Evolutionary conservation across 2,329 filamentous ascomycete genomes (phyloP).

Genomic region (Phaeosphaeriaceae sp.): DNA sequence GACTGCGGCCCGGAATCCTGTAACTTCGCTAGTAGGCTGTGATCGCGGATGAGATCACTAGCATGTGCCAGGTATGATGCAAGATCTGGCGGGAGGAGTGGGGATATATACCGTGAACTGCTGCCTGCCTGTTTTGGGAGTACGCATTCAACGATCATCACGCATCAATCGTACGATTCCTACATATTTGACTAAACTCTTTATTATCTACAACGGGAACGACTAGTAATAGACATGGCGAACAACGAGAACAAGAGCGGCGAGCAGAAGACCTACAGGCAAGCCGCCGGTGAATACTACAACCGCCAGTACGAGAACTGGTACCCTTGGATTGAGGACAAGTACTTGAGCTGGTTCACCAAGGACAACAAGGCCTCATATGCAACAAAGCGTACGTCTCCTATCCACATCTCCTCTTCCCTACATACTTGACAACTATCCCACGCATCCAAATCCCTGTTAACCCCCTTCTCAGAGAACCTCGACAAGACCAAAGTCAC

Average conservation of each 20-base stretch:
- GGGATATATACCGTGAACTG: constrained; percentile 8
- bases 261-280: constrained; percentile 39
- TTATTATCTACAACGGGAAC: neutral
- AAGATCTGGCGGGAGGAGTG: constrained; percentile 1
- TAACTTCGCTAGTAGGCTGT: constrained; percentile 5
- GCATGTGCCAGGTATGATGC: constrained; percentile 10
- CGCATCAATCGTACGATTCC: neutral
- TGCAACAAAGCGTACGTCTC: constrained; percentile 66
- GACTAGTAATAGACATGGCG: neutral
- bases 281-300: constrained; percentile 61
- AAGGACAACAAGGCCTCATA: constrained; percentile 80
- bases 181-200: neutral
- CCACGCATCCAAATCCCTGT: neutral
- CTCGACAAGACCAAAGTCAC: constrained; percentile 75
- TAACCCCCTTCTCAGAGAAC: constrained; percentile 57
- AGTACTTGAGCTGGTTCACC: constrained; percentile 75
- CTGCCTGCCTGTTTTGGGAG: neutral
- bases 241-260: constrained; percentile 19
- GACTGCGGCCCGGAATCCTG: constrained; percentile 19
- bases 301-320: constrained; percentile 76
- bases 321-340: constrained; percentile 79
- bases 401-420: neutral
- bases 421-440: neutral
- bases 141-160: neutral
- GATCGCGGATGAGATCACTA: constrained; percentile 27